These are phyloP conservation scores for Umbelopsis sp. DNA, from an alignment of 192 early-diverging fungal genomes.

Conservation along the genomic window DNA sequence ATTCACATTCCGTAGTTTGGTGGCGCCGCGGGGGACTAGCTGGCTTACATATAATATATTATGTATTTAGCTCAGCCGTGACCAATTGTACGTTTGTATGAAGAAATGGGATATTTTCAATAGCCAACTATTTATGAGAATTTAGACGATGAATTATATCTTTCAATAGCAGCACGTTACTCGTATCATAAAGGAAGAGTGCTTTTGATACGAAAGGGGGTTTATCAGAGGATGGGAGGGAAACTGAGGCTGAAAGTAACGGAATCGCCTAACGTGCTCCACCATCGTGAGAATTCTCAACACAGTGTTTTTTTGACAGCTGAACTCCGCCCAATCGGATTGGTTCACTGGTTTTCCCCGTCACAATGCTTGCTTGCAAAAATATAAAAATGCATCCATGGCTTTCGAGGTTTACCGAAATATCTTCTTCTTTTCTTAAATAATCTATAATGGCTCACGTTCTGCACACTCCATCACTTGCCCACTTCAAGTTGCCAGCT, in stretches of 20 bases:
- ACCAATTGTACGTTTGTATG: no score
- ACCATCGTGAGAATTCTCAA: slow-evolving; percentile 13
- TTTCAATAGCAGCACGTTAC: no score
- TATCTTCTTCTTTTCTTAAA: no score
- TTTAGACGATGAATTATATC: no score
- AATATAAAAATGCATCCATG: background rate
- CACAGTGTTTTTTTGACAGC: background rate
- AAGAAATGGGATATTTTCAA: no score
- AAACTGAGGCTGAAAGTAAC: background rate
- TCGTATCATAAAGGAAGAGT: background rate
- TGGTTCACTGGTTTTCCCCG: slow-evolving; percentile 8
- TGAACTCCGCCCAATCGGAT: slow-evolving; percentile 18
- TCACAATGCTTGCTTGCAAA: slow-evolving; percentile 1
- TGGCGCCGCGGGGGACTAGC: no score
- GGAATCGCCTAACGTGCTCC: background rate
- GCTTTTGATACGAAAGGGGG: background rate
- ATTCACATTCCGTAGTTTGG: no score
- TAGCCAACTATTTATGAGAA: no score
- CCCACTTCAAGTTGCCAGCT: slow-evolving; percentile 78
- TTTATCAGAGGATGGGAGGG: background rate
- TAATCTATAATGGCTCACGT: slow-evolving; percentile 6
- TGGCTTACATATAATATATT: no score
- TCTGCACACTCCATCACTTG: slow-evolving; percentile 63
- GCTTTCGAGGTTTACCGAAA: no score
- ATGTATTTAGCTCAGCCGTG: no score